Evolutionary conservation across 2,329 filamentous ascomycete species (phyloP).

Genomic region (Alternaria sp.): DNA sequence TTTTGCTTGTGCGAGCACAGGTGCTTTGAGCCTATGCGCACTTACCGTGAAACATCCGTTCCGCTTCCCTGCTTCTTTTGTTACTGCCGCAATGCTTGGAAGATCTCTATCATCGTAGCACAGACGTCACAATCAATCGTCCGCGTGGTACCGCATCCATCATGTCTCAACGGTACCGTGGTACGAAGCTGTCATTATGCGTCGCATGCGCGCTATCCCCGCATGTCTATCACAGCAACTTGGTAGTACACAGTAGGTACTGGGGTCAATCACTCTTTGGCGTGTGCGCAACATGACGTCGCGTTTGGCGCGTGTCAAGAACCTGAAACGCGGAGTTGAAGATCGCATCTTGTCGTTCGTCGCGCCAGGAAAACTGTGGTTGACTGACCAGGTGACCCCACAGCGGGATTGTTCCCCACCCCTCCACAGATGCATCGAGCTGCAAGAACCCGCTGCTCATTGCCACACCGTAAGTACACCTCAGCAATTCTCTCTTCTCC

Average conservation of each 20-base stretch:
- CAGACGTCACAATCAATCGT: slow-evolving; percentile 9
- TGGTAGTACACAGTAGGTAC: background rate
- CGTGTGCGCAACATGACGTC: background rate
- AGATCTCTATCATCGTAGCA: background rate
- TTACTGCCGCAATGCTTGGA: background rate
- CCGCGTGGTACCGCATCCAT: slow-evolving; percentile 18
- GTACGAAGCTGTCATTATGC: slow-evolving; percentile 17
- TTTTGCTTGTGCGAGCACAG: background rate
- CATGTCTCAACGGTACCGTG: slow-evolving; percentile 7
- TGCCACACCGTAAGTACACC: slow-evolving; percentile 8
- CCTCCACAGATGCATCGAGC: background rate
- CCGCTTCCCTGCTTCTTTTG: background rate
- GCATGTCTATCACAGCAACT: background rate
- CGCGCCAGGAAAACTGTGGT: background rate
- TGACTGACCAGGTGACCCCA: background rate
- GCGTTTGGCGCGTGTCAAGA: background rate
- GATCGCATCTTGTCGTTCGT: background rate
- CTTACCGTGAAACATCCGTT: background rate
- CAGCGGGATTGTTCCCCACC: background rate
- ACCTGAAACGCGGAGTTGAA: background rate
- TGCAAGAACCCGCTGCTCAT: slow-evolving; percentile 8
- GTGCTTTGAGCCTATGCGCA: background rate
- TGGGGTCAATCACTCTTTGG: background rate
- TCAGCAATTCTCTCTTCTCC: background rate
- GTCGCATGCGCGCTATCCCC: background rate